Base-by-base conservation (phyloP, 306 rosid genomes). In the Lagenaria siceraria region DNA sequence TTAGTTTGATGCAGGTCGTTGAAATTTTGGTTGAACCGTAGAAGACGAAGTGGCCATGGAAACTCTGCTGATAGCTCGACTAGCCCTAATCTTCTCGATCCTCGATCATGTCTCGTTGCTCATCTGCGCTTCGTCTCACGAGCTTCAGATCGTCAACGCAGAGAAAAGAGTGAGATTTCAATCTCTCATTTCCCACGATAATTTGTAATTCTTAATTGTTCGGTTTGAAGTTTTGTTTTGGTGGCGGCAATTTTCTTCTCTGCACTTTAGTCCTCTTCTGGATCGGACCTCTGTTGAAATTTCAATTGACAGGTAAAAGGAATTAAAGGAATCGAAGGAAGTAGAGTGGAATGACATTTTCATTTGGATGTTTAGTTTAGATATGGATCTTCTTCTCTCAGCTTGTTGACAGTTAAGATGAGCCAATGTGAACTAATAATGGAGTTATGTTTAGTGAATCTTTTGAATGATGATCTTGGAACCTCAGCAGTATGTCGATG, bases 141-240 rank as follows among this genome's bases (percentile, higher is more conserved):
- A 88, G 40, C 79, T 95, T 78, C 93, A 88, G 88, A 90, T 95
- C 91, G 36, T 87, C 87, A 90, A 84, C 83, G 97, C 99, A 40
- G 99, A 95, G 85, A 97, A 97, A 83, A 89, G 97, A 78, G 97
- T 92, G 82, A 78, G 88, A 83, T 63, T 83, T 27, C 76, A 69
- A 1, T 51, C 66, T 76, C 36, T 51, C 62, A 5, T 77, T 27
- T 15, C 6, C 55, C 12, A 25, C 24, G 4, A 22, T 46, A 48
- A 71, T 52, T 1, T 15, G 0, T 4, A 71, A 15, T 48, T 48
- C 59, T 71, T 48, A 15, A 71, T 25, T 71, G 59, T 46, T 36
- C 40, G 76, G 25, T 46, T 71, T 14, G 0, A 6, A 22, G 6
- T 69, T 68, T 70, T 27, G 22, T 46, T 22, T 71, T 14, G 15